These are phyloP conservation scores for Boletus smithii DNA, from an alignment of 1,284 basidiomycete species.

Conservation along the genomic window DNA sequence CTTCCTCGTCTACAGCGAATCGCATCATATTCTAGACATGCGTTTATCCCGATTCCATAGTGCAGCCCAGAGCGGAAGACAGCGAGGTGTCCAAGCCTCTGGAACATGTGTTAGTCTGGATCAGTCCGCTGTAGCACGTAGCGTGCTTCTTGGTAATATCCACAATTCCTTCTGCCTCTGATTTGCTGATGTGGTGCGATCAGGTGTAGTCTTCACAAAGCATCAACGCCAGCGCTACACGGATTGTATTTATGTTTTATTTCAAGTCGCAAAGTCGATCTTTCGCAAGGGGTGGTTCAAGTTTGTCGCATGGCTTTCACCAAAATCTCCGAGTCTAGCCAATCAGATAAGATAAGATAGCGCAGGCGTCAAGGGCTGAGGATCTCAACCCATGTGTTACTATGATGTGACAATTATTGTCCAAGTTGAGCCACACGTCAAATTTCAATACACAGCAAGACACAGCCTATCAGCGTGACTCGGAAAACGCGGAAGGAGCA, in stretches of 20 bases:
- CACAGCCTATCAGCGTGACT: slow-evolving; percentile 28
- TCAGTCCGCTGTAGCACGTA: not conserved
- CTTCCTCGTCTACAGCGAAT: no score
- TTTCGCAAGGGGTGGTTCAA: not conserved
- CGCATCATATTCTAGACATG: no score
- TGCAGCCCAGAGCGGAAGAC: no score
- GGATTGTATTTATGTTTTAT: no score
- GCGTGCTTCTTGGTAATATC: not conserved
- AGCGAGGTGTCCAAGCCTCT: no score
- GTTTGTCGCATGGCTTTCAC: not conserved
- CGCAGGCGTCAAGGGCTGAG: not conserved
- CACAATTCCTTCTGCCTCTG: not conserved
- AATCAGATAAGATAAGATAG: slow-evolving; percentile 34
- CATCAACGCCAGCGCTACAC: no score
- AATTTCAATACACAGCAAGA: slow-evolving; percentile 3
- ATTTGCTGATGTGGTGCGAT: not conserved
- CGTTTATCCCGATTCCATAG: no score
- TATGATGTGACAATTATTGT: slow-evolving; percentile 5
- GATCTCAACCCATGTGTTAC: not conserved
- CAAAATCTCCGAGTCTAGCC: no score
- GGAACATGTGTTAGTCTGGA: no score
- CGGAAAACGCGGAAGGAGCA: not conserved
- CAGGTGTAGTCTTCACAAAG: not conserved
- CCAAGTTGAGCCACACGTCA: slow-evolving; percentile 8
- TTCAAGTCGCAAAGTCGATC: not conserved